Base-by-base conservation (phyloP, 345 rosid species). In the Carallia brachiata region DNA sequence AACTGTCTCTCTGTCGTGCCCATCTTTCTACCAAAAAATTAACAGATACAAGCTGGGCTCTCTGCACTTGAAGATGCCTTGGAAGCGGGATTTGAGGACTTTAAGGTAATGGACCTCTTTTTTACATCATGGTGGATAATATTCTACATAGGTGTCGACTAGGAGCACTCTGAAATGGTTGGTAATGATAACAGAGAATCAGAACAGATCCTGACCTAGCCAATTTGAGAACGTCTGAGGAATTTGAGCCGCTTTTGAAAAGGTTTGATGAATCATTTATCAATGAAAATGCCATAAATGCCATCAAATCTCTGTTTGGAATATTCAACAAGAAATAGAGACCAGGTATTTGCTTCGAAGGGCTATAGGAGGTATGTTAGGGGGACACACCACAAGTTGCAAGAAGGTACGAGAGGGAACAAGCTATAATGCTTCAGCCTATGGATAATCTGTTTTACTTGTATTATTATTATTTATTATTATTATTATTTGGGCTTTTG, bases 51-150 rank as follows among this genome's bases (percentile, higher is more conserved):
- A 77, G 99, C 97, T 66, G 97, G 97, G 36, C 82, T 95, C 36
- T 89, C 97, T 18, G 93, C 97, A n/a, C 83, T 92, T 10, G 90
- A 92, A 80, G 97, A 95, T 77, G 92, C 97, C n/a, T 18, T 95
- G 79, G 50, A 78, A 80, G 80, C 85, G 4, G 99, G 96, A 65
- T 95, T 84, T 73, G 97, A 95, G 73, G 96, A 95, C 80, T 95
- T 87, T 52, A 92, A 92, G 97, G 99, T 89, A 78, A 78, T 36
- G 19, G 34, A 52, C 23, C 23, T 19, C 19, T 30, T n/a, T 2
- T n/a, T 2, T 13, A 19, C 12, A 18, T 36, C 17, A 48, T 15
- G 7, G 7, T 18, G 55, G n/a, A 62, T 15, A 32, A 4, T 52
- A 39, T 5, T 36, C 17, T 48, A 52, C 36, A 4, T 27, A 31